A percentile compares a stretch with the other conserved stretches of the same genome.
Conservation (phyloP, 805 yeast species). For the Kuraishia piskuri region DNA sequence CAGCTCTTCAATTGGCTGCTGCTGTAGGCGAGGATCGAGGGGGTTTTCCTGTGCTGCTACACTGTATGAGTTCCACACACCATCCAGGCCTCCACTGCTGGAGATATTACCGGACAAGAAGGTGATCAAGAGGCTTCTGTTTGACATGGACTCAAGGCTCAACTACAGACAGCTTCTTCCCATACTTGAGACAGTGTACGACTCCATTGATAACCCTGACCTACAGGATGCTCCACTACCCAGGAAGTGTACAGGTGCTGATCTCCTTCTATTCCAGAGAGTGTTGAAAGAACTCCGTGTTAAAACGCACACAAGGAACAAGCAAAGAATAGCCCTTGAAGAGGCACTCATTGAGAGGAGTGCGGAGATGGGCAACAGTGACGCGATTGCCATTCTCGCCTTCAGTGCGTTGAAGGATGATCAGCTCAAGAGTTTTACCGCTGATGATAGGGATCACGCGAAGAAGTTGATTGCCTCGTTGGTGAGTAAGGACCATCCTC, state of each 20-base stretch:
- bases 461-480: conserved; percentile 48
- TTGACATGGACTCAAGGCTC: conserved; percentile 56
- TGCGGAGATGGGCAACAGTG: conserved; percentile 74
- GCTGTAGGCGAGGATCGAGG: not conserved
- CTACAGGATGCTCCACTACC: conserved; percentile 30
- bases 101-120: conserved; percentile 52
- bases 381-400: conserved; percentile 70
- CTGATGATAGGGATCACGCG: conserved; percentile 59
- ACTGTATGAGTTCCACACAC: not conserved
- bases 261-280: conserved; percentile 60
- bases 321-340: conserved; percentile 51
- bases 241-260: conserved; percentile 38
- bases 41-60: not conserved
- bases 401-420: conserved; percentile 48
- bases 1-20: not conserved
- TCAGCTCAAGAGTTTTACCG: conserved; percentile 17
- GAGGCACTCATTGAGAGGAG: conserved; percentile 70
- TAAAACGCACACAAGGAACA: conserved; percentile 51
- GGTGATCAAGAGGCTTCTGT: conserved; percentile 47
- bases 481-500: conserved; percentile 54
- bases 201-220: conserved; percentile 27
- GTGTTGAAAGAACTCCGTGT: conserved; percentile 55
- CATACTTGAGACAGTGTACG: conserved; percentile 42
- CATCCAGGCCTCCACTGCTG: conserved; percentile 12
- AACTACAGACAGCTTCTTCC: conserved; percentile 47